Conservation (phyloP, 768 basidiomycete species). For the Leccinum rimulosum region DNA sequence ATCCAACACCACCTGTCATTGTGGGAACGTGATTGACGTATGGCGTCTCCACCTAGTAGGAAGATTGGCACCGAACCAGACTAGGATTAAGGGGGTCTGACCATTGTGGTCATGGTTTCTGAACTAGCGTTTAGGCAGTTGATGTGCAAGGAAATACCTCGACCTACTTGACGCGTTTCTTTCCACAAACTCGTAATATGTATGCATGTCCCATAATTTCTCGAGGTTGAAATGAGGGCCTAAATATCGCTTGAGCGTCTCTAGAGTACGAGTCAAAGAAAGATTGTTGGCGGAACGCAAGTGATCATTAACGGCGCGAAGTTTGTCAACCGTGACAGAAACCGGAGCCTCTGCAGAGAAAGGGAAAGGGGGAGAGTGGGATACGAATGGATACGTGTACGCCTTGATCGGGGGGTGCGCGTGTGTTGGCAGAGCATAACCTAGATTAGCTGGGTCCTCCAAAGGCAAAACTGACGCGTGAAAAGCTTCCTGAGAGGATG, state of each 20-base stretch:
- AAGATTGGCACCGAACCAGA: background rate
- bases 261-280: conserved; percentile 39
- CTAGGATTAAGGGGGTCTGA: conserved; percentile 7
- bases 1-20: conserved; percentile 46
- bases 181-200: conserved; percentile 42
- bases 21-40: conserved; percentile 45
- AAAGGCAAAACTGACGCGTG: conserved; percentile 30
- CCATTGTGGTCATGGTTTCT: conserved; percentile 46
- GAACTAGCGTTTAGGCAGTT: background rate
- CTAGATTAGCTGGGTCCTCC: conserved; percentile 22
- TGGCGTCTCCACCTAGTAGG: conserved; percentile 37
- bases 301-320: conserved; percentile 29
- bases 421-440: conserved; percentile 24
- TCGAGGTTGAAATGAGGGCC: conserved; percentile 47
- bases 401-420: conserved; percentile 29
- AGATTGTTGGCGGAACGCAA: conserved; percentile 37
- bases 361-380: conserved; percentile 37
- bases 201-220: conserved; percentile 46
- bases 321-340: conserved; percentile 16
- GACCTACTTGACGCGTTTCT: conserved; percentile 38
- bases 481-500: conserved; percentile 35
- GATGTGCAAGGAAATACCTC: background rate
- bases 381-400: conserved; percentile 37
- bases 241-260: conserved; percentile 33
- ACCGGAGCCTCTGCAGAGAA: conserved; percentile 33